Evolutionary conservation across 2,329 filamentous ascomycete genomes (phyloP).

Genomic region (Nigrospora oryzae): DNA sequence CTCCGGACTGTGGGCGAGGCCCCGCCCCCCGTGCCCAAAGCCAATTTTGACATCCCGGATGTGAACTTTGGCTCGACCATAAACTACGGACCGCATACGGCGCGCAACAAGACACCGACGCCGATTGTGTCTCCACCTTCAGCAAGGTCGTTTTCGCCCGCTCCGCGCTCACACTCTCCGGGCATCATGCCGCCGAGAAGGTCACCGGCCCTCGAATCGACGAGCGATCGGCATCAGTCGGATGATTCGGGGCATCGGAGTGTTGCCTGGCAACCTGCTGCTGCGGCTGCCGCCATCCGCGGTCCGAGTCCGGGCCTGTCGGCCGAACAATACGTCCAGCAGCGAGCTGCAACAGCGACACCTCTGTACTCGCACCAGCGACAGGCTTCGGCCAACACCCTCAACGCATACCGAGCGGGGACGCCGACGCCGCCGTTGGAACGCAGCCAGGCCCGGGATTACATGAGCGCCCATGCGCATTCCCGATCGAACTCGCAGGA

Average conservation of each 20-base stretch:
- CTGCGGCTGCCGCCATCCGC: constrained; percentile 36
- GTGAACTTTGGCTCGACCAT: constrained; percentile 84
- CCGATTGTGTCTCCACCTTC: constrained; percentile 10
- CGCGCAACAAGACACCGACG: constrained; percentile 21
- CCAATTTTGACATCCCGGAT: constrained; percentile 48
- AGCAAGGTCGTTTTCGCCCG: constrained; percentile 16
- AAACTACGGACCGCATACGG: constrained; percentile 28
- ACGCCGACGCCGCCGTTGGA: constrained; percentile 34
- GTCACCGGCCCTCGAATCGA: constrained; percentile 14
- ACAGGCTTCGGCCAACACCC: constrained; percentile 43
- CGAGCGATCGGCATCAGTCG: constrained; percentile 37
- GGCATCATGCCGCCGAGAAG: constrained; percentile 4
- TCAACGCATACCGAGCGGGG: constrained; percentile 26
- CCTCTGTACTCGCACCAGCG: constrained; percentile 54
- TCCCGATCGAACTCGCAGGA: constrained; percentile 38
- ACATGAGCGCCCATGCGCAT: constrained; percentile 28
- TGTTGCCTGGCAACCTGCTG: constrained; percentile 71
- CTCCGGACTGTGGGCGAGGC: constrained; percentile 64
- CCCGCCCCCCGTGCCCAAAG: constrained; percentile 5
- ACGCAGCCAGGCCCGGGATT: constrained; percentile 31
- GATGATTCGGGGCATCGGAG: constrained; percentile 48
- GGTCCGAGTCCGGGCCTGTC: constrained; percentile 40
- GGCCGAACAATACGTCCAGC: constrained; percentile 76
- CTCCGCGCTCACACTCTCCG: constrained; percentile 3
- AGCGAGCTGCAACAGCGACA: constrained; percentile 54